Percentiles rank a stretch among this genome's conserved stretches.
Evolutionary conservation across 2,329 filamentous ascomycete species (phyloP).

Genomic region (Colletotrichum sp.): DNA sequence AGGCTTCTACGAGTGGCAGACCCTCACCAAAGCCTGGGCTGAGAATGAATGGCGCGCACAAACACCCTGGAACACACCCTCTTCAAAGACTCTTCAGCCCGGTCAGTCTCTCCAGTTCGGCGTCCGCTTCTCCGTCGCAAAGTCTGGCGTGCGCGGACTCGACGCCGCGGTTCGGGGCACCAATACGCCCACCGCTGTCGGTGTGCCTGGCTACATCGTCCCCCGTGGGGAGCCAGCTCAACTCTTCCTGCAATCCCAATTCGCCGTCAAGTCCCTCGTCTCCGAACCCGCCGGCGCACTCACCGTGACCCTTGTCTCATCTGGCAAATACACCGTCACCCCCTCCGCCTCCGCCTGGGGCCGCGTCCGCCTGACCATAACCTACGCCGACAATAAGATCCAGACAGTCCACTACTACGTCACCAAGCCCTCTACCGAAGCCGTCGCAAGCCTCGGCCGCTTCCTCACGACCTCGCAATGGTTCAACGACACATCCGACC

Average conservation of each 20-base stretch:
- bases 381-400: slow-evolving; percentile 48
- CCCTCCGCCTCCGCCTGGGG: slow-evolving; percentile 52
- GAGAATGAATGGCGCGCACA: slow-evolving; percentile 57
- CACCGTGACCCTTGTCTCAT: slow-evolving; percentile 25
- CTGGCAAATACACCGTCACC: slow-evolving; percentile 41
- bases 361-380: slow-evolving; percentile 50
- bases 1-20: slow-evolving; percentile 66
- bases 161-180: slow-evolving; percentile 48
- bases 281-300: slow-evolving; percentile 43
- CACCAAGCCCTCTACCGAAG: slow-evolving; percentile 48
- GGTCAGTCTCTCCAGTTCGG: slow-evolving; percentile 53
- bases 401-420: slow-evolving; percentile 64
- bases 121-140: slow-evolving; percentile 54
- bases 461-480: slow-evolving; percentile 61
- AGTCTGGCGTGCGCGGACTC: slow-evolving; percentile 47
- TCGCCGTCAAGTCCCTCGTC: slow-evolving; percentile 42
- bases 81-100: slow-evolving; percentile 47
- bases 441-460: slow-evolving; percentile 49
- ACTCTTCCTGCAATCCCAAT: slow-evolving; percentile 48
- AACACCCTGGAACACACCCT: slow-evolving; percentile 59
- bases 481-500: slow-evolving; percentile 55
- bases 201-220: slow-evolving; percentile 60
- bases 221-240: slow-evolving; percentile 49
- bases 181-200: slow-evolving; percentile 52
- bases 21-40: slow-evolving; percentile 56